These are phyloP conservation scores for Monosporascus sp. DNA, from an alignment of 2,329 filamentous ascomycete species.

Conservation along the genomic window DNA sequence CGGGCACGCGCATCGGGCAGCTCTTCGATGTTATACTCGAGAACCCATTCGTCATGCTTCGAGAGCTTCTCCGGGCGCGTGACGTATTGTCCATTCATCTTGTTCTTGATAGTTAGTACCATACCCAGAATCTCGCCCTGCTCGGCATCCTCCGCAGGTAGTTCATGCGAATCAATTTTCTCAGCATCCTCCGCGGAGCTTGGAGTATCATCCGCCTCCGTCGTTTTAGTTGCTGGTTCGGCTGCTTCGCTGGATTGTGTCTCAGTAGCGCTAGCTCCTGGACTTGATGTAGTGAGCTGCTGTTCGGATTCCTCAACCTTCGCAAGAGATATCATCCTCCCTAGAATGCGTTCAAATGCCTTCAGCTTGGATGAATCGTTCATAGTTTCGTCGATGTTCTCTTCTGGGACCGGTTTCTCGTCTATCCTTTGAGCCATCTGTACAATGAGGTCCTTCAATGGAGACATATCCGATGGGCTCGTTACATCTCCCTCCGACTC, in stretches of 20 bases:
- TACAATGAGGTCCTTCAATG: constrained; percentile 42
- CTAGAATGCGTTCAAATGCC: constrained; percentile 46
- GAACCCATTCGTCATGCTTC: constrained; percentile 50
- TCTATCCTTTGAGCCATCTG: constrained; percentile 43
- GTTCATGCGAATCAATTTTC: background rate
- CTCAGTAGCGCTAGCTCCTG: background rate
- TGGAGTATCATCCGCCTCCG: background rate
- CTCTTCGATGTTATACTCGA: constrained; percentile 75
- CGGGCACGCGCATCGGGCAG: constrained; percentile 40
- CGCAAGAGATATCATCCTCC: constrained; percentile 38
- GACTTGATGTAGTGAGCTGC: background rate
- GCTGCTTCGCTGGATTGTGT: background rate
- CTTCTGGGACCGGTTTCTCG: constrained; percentile 15
- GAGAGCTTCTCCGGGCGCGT: constrained; percentile 50
- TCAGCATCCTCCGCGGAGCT: background rate
- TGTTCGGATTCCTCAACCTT: constrained; percentile 13
- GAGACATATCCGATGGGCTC: constrained; percentile 29
- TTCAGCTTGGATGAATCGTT: constrained; percentile 35
- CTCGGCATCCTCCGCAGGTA: constrained; percentile 4
- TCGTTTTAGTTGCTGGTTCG: background rate
- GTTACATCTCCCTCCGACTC: constrained; percentile 11
- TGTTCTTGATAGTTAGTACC: constrained; percentile 66
- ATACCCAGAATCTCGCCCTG: constrained; percentile 54
- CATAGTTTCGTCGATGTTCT: constrained; percentile 17
- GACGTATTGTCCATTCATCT: constrained; percentile 61